Evolutionary conservation across 2,329 filamentous ascomycete genomes (phyloP).

Genomic region (Fusarium robinianum): DNA sequence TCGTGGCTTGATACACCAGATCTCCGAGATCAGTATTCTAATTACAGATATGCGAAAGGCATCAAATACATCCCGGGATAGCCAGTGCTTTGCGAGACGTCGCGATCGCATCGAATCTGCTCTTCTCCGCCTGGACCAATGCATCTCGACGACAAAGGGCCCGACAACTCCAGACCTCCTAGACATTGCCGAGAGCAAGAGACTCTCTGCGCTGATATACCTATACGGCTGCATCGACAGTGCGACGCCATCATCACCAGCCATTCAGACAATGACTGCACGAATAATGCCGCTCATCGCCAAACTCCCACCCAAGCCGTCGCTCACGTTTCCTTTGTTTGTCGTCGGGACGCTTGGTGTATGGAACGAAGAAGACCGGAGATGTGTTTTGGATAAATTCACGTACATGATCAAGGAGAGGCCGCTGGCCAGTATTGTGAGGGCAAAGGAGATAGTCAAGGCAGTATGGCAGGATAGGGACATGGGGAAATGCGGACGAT

Average conservation of each 20-base stretch:
- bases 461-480: constrained; percentile 12
- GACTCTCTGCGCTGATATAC: constrained; percentile 7
- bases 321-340: constrained; percentile 9
- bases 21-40: constrained; percentile 7
- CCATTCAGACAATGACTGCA: constrained; percentile 1
- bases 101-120: constrained; percentile 4
- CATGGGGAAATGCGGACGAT: constrained; percentile 2
- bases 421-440: constrained; percentile 6
- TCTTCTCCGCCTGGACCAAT: constrained; percentile 1
- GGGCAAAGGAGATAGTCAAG: constrained; percentile 5
- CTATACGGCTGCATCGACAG: constrained; percentile 10
- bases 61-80: neutral
- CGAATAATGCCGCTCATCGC: constrained; percentile 6
- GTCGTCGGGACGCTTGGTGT: constrained; percentile 8
- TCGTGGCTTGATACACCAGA: constrained; percentile 8
- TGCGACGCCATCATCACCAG: constrained; percentile 4
- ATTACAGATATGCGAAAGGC: constrained; percentile 4
- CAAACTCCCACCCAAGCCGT: constrained; percentile 4
- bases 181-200: constrained; percentile 7
- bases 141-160: neutral
- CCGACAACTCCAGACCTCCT: neutral
- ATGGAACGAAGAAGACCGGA: constrained; percentile 7
- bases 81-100: no score
- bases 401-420: constrained; percentile 6
- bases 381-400: constrained; percentile 9